Percentiles rank a stretch among this genome's conserved stretches.
Conservation (phyloP, 495 filamentous ascomycete species). For the Podospora anserina region DNA sequence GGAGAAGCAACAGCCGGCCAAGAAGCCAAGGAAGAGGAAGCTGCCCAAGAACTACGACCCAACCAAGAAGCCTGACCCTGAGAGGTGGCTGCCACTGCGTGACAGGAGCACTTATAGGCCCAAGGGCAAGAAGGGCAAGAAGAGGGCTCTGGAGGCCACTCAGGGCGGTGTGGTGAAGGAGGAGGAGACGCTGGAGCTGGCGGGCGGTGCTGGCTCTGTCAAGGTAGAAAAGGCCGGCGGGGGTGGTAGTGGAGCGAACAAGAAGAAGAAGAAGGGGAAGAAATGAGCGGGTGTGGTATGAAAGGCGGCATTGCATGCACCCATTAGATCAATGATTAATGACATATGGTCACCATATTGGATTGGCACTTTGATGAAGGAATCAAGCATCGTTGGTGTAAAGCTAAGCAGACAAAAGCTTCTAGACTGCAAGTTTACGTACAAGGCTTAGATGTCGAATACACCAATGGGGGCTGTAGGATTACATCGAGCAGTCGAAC, state of each 20-base stretch:
- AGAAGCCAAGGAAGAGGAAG: slow-evolving; percentile 66
- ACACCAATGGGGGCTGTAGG: no score
- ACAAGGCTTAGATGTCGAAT: no score
- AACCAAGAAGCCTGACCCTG: slow-evolving; percentile 75
- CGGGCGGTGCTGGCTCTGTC: slow-evolving; percentile 58
- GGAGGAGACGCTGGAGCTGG: slow-evolving; percentile 61
- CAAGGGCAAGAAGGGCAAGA: slow-evolving; percentile 88
- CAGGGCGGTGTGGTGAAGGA: slow-evolving; percentile 78
- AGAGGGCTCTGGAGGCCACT: slow-evolving; percentile 69
- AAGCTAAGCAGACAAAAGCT: no score
- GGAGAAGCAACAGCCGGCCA: slow-evolving; percentile 53
- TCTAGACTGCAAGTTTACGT: no score
- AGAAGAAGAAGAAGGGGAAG: slow-evolving; percentile 74
- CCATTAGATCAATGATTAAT: neutral
- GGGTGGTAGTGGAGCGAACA: slow-evolving; percentile 32
- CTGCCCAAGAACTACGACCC: slow-evolving; percentile 76
- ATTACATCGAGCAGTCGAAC: no score
- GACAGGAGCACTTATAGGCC: slow-evolving; percentile 86
- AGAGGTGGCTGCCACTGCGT: slow-evolving; percentile 86
- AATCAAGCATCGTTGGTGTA: no score
- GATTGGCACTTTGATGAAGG: no score
- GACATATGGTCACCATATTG: no score
- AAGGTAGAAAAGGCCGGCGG: slow-evolving; percentile 53
- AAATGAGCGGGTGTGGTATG: slow-evolving; percentile 41
- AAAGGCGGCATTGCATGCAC: neutral